Evolutionary conservation across 345 rosid species (phyloP).

Genomic region (Eutrema yunnanense): DNA sequence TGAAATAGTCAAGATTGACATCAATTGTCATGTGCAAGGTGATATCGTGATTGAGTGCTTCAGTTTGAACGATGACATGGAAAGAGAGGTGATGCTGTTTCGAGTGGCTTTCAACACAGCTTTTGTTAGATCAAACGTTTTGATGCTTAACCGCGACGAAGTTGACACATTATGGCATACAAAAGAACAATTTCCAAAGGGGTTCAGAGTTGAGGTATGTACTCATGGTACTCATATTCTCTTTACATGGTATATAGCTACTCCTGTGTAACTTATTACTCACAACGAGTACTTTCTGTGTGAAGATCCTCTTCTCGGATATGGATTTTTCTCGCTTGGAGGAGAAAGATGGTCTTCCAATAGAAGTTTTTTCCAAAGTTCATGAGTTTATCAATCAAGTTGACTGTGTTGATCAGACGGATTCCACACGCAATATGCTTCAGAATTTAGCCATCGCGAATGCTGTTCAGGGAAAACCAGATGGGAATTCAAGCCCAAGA

Average conservation of each 20-base stretch:
- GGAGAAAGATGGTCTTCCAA: slow-evolving; percentile 80
- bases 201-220: slow-evolving; percentile 87
- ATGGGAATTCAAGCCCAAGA: slow-evolving; percentile 39
- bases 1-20: slow-evolving; percentile 79
- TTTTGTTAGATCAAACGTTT: slow-evolving; percentile 85
- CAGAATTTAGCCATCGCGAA: slow-evolving; percentile 63
- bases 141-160: slow-evolving; percentile 91
- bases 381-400: slow-evolving; percentile 78
- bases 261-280: slow-evolving; percentile 8
- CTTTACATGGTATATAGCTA: slow-evolving; percentile 7
- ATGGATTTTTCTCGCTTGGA: slow-evolving; percentile 75
- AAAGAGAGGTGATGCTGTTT: slow-evolving; percentile 72
- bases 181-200: slow-evolving; percentile 76
- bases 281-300: slow-evolving; percentile 31
- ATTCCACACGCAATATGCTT: slow-evolving; percentile 67
- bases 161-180: slow-evolving; percentile 80
- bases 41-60: slow-evolving; percentile 89
- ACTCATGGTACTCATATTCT: neutral
- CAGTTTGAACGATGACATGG: slow-evolving; percentile 70
- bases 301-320: slow-evolving; percentile 91
- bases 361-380: slow-evolving; percentile 90
- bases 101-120: slow-evolving; percentile 88
- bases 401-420: slow-evolving; percentile 78
- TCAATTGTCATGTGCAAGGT: slow-evolving; percentile 83
- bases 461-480: slow-evolving; percentile 39